Evolutionary conservation across 2,329 filamentous ascomycete genomes (phyloP), one percentile per base, ranked within the genome.

Genomic region (Fusarium chaquense): DNA sequence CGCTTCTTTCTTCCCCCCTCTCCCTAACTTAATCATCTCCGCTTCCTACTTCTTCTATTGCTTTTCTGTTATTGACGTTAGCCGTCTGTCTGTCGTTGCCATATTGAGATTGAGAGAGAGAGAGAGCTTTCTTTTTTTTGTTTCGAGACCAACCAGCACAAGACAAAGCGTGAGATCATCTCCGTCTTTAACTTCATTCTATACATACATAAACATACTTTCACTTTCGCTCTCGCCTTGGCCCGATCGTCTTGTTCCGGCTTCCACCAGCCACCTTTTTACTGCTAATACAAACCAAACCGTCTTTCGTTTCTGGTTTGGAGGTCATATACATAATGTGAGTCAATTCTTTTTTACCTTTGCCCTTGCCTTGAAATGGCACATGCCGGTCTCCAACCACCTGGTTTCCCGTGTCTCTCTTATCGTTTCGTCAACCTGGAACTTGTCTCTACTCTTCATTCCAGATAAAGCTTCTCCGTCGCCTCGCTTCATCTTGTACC

Each of bases 371-470:
- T 22, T 22, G 36, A 40, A 54, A 73, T 71, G 70, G 72, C 72
- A 74, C 73, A 75, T 77, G 72, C 51, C 20, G 40, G 30, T 75
- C 69, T 69, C 67, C 77, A 77, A 76, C 76, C 76, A 72, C 70
- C 67, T 58, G 62, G 51, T 72, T 69, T 65, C 63, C 35, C 57
- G 62, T 63, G 43, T 47, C 61, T 59, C 35, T 53, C 20, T 54
- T 44, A 15, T 54, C 50, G 30, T 50, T 28, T 26, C 49, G 24
- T 52, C 49, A n/a, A 30, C 33, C 35, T 65, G 47, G 43, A 64
- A 64, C 49, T 50, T 22, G 44, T 51, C 47, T 70, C 54, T 49
- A 55, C 47, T 41, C 52, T 51, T 47, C 43, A 56, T 64, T 58
- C 55, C 43, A 20, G 45, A 67, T 72, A 75, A 73, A 73, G 52